Evolutionary conservation across 23 red algal species (phyloP).

Genomic region (Agarophyton chilense): DNA sequence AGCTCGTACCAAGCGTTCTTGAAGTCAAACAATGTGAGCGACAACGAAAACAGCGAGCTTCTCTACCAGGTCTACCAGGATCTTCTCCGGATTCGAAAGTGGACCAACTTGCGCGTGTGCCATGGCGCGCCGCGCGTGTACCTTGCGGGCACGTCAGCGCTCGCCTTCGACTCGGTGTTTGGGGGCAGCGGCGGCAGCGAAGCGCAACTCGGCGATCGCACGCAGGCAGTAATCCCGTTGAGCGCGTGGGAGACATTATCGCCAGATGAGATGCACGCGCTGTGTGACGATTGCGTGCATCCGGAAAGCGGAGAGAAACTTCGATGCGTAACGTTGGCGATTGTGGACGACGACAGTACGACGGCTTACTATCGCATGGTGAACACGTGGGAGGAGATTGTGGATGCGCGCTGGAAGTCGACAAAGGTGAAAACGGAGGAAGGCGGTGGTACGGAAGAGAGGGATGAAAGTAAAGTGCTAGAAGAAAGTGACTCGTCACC

Average conservation of each 20-base stretch:
- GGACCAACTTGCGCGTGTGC: conserved; percentile 47
- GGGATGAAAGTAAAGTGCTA: background rate
- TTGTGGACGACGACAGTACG: conserved; percentile 85
- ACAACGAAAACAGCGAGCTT: conserved; percentile 10
- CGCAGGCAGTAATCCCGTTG: conserved; percentile 63
- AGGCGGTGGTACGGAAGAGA: conserved; percentile 7
- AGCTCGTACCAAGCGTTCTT: conserved; percentile 4
- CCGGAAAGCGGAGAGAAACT: conserved; percentile 29
- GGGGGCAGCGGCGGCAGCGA: background rate
- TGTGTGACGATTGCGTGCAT: conserved; percentile 42
- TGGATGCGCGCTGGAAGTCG: conserved; percentile 49
- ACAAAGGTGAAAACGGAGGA: conserved; percentile 33
- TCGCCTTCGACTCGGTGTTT: conserved; percentile 63
- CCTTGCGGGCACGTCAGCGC: conserved; percentile 33
- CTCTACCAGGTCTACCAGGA: conserved; percentile 83
- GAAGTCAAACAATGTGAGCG: background rate
- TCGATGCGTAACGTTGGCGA: conserved; percentile 58
- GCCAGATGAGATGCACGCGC: background rate
- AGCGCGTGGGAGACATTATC: conserved; percentile 19
- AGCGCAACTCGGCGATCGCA: conserved; percentile 3
- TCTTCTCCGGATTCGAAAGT: conserved; percentile 63
- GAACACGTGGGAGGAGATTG: conserved; percentile 44
- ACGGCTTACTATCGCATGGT: conserved; percentile 85
- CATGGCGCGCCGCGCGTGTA: conserved; percentile 26
- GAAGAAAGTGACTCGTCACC: background rate